Evolutionary conservation across 129 eudicot genomes (phyloP).

Genomic region (Flaveria trinervia): DNA sequence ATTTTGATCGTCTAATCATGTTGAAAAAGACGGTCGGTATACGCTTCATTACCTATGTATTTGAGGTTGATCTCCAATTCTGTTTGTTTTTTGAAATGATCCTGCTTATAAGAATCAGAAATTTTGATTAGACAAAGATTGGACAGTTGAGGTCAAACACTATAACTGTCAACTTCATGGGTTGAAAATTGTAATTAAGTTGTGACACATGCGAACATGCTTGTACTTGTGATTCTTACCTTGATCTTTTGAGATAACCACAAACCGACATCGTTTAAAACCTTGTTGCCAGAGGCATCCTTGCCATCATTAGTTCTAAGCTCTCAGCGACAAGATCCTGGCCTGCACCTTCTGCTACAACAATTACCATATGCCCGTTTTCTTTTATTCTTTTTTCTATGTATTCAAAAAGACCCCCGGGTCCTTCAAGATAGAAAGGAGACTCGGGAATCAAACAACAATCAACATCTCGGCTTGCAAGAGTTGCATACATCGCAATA

Average conservation of each 20-base stretch:
- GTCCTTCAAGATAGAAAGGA: slow-evolving; percentile 93
- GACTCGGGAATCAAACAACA: slow-evolving; percentile 98
- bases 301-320: slow-evolving; percentile 29
- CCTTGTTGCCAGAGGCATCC: slow-evolving; percentile 87
- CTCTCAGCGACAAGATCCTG: slow-evolving; percentile 67
- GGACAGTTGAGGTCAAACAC: slow-evolving; percentile 11
- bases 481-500: slow-evolving; percentile 96
- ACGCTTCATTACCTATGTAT: slow-evolving; percentile 66
- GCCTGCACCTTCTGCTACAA: slow-evolving; percentile 98
- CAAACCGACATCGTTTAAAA: slow-evolving; percentile 74
- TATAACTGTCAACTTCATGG: not conserved
- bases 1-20: not conserved
- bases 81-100: slow-evolving; percentile 57
- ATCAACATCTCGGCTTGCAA: slow-evolving; percentile 97
- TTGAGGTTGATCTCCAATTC: slow-evolving; percentile 74
- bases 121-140: not conserved
- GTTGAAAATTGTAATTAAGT: not conserved
- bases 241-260: slow-evolving; percentile 87
- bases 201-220: not conserved
- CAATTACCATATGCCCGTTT: slow-evolving; percentile 95
- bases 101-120: slow-evolving; percentile 45
- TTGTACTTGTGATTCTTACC: slow-evolving; percentile 43
- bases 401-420: slow-evolving; percentile 86
- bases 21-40: not conserved
- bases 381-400: slow-evolving; percentile 76